Evolutionary conservation across 176 grass and related monocot genomes (phyloP).

Genomic region (Phoenix dactylifera): DNA sequence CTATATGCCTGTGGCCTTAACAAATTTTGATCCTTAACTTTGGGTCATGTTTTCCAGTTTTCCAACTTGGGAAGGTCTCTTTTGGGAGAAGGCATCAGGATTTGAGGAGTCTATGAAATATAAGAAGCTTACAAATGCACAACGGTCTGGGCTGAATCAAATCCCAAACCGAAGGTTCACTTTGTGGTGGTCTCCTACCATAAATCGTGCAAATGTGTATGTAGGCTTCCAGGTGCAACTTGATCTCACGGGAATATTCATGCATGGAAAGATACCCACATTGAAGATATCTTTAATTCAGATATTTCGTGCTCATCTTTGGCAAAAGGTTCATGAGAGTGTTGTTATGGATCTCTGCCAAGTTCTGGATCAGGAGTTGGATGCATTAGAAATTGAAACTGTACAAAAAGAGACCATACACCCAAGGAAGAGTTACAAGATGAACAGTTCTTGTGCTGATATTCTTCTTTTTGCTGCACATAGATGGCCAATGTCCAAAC

Average conservation of each 20-base stretch:
- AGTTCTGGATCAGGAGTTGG: conserved; percentile 93
- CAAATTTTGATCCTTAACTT: no score
- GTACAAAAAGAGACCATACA: conserved; percentile 99
- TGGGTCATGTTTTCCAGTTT: conserved; percentile 29
- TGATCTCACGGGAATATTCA: conserved; percentile 85
- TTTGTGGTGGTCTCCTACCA: conserved; percentile 92
- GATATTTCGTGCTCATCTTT: conserved; percentile 97
- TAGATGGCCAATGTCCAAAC: conserved; percentile 98
- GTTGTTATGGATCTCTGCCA: conserved; percentile 99
- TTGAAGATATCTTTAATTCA: conserved; percentile 96
- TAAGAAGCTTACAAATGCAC: conserved; percentile 97
- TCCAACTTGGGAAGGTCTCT: conserved; percentile 96
- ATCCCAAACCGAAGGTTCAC: conserved; percentile 98
- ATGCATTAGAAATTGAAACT: conserved; percentile 95
- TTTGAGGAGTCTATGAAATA: conserved; percentile 99
- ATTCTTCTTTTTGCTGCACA: conserved; percentile 95
- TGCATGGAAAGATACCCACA: conserved; percentile 97
- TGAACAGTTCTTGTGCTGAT: conserved; percentile 98
- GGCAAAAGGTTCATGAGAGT: conserved; percentile 99
- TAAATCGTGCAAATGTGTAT: conserved; percentile 87
- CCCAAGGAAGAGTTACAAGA: conserved; percentile 99
- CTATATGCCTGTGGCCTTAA: no score
- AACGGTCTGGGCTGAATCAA: conserved; percentile 89
- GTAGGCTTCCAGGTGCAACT: conserved; percentile 92
- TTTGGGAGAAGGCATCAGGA: conserved; percentile 96